A percentile compares a stretch with the other conserved stretches of the same genome.
Evolutionary conservation across 805 yeast species (phyloP).

Genomic region (Candida ascalaphidarum): DNA sequence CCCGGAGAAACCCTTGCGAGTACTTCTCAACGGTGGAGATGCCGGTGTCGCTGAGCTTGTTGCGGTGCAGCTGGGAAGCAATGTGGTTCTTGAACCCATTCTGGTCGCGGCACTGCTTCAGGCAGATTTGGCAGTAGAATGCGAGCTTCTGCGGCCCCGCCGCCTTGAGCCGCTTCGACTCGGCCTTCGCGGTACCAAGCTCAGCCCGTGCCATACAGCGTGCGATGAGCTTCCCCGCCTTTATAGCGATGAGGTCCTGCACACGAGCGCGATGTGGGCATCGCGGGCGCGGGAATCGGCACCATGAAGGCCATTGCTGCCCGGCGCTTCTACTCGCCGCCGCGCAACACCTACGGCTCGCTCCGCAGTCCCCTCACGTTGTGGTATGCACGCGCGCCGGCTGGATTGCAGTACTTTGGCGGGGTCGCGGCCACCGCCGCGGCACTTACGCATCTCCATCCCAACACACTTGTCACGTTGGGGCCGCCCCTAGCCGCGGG

Average conservation of each 20-base stretch:
- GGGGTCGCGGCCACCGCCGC: conserved; percentile 16
- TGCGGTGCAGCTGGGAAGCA: conserved; percentile 70
- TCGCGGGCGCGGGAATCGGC: too few species aligned
- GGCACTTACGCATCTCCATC: conserved; percentile 25
- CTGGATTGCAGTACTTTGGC: conserved; percentile 19
- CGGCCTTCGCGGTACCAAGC: conserved; percentile 46
- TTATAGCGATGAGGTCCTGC: neutral
- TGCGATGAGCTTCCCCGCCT: neutral
- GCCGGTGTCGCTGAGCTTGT: conserved; percentile 42
- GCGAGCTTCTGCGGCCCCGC: conserved; percentile 78
- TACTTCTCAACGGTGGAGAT: conserved; percentile 47
- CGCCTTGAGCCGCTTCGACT: conserved; percentile 70
- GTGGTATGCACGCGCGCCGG: conserved; percentile 20
- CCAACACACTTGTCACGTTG: conserved; percentile 23
- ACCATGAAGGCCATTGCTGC: too few species aligned
- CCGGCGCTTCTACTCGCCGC: conserved; percentile 11
- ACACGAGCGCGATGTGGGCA: neutral
- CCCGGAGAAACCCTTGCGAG: conserved; percentile 50
- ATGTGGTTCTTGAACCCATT: conserved; percentile 91
- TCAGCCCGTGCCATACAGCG: conserved; percentile 24
- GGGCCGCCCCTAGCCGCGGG: conserved; percentile 28
- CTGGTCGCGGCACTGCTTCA: conserved; percentile 90
- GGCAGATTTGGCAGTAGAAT: conserved; percentile 88
- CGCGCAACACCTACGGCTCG: conserved; percentile 22
- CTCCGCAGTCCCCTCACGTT: conserved; percentile 13